Conservation (phyloP, 2,329 filamentous ascomycete species). For the Ascosphaera acerosa region DNA sequence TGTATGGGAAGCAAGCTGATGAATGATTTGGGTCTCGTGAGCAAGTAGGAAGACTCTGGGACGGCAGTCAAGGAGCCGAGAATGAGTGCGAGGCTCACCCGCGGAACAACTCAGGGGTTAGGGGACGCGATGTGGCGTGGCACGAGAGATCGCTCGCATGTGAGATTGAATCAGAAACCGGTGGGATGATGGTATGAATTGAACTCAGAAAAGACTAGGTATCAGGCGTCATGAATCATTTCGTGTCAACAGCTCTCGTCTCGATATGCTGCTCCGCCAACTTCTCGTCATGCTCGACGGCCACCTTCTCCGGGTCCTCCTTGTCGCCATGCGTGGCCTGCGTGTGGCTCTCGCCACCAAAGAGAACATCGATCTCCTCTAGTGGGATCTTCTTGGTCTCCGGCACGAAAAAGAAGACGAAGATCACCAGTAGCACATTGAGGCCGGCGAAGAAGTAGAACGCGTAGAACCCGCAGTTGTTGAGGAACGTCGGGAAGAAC, state of each 20-base stretch:
- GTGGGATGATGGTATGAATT: too few relatives aligned
- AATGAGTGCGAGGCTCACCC: too few relatives aligned
- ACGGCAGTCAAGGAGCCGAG: too few relatives aligned
- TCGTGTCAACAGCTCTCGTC: too few relatives aligned
- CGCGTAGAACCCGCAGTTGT: slow-evolving; percentile 30
- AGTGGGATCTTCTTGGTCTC: slow-evolving; percentile 24
- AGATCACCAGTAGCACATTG: slow-evolving; percentile 24
- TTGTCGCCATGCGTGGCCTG: slow-evolving; percentile 1
- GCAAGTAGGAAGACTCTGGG: too few relatives aligned
- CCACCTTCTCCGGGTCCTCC: slow-evolving; percentile 9
- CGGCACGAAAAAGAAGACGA: slow-evolving; percentile 27
- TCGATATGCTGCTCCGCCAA: too few relatives aligned
- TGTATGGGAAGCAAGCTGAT: too few relatives aligned
- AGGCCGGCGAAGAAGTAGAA: slow-evolving; percentile 31
- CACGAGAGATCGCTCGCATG: too few relatives aligned
- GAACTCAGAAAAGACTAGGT: not conserved
- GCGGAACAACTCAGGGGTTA: too few relatives aligned
- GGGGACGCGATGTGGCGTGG: too few relatives aligned
- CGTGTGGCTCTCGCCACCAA: slow-evolving; percentile 15
- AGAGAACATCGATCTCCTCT: slow-evolving; percentile 16
- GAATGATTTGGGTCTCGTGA: too few relatives aligned
- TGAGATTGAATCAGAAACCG: too few relatives aligned
- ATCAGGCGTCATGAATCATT: not conserved
- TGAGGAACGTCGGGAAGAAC: slow-evolving; percentile 42
- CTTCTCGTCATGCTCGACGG: not conserved